Percentiles rank a stretch among this genome's conserved stretches.
These are phyloP conservation scores for Fusarium scirpi DNA, from an alignment of 2,329 filamentous ascomycete species.

Conservation along the genomic window DNA sequence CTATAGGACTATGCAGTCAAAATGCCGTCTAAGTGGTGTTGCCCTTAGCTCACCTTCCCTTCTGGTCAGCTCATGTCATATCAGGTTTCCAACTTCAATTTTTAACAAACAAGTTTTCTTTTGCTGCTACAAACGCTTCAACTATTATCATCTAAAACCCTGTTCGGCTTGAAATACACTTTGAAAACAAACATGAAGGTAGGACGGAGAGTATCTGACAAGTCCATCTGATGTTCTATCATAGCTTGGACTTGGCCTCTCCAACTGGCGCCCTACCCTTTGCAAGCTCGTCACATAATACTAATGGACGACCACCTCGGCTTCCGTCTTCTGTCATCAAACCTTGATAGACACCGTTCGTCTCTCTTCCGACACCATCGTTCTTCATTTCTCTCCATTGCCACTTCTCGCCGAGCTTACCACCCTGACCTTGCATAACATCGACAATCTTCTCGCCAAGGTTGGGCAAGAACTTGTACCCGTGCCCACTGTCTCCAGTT, in stretches of 20 bases:
- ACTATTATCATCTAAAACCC: constrained; percentile 3
- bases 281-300: constrained; percentile 59
- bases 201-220: not conserved
- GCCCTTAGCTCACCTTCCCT: constrained; percentile 16
- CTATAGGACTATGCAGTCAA: constrained; percentile 15
- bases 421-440: constrained; percentile 60
- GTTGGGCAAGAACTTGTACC: constrained; percentile 76
- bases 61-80: constrained; percentile 13
- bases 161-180: not conserved
- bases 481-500: constrained; percentile 73
- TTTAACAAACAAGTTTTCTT: constrained; percentile 7
- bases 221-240: constrained; percentile 37
- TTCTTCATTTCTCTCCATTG: constrained; percentile 70
- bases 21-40: constrained; percentile 11
- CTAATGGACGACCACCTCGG: constrained; percentile 60
- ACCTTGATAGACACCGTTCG: constrained; percentile 53
- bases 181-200: constrained; percentile 2
- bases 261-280: constrained; percentile 42
- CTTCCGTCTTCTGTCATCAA: constrained; percentile 66
- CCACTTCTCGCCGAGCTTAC: constrained; percentile 69
- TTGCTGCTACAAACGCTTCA: constrained; percentile 29
- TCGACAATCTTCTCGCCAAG: constrained; percentile 72
- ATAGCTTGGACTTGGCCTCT: constrained; percentile 43
- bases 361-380: constrained; percentile 51
- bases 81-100: constrained; percentile 4